Evolutionary conservation across 1,284 basidiomycete species (phyloP).

Genomic region (Sutorius eximius): DNA sequence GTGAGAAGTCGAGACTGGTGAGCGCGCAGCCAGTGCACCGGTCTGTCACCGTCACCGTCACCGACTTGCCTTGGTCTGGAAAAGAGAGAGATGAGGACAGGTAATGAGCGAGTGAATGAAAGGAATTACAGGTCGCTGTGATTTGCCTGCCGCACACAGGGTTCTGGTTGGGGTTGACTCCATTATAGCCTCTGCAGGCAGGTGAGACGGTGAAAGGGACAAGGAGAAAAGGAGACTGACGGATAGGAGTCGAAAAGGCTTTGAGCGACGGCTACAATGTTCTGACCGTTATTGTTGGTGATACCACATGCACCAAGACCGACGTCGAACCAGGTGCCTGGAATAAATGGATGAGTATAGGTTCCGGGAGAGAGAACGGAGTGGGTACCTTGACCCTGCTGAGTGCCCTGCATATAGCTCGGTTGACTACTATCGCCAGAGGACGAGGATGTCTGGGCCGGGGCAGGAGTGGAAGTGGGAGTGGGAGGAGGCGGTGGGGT

Average conservation of each 20-base stretch:
- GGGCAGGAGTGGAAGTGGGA: slow-evolving; percentile 15
- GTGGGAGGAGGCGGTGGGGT: slow-evolving; percentile 18
- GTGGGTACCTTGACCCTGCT: slow-evolving; percentile 50
- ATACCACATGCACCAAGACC: slow-evolving; percentile 74
- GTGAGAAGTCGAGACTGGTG: slow-evolving; percentile 60
- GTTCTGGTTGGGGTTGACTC: slow-evolving; percentile 61
- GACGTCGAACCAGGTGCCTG: slow-evolving; percentile 56
- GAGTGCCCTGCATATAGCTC: slow-evolving; percentile 45
- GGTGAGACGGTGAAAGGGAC: neutral
- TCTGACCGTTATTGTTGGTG: slow-evolving; percentile 51
- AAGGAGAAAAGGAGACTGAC: slow-evolving; percentile 41
- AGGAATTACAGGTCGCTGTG: slow-evolving; percentile 42
- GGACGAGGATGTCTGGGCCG: slow-evolving; percentile 17
- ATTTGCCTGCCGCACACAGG: slow-evolving; percentile 57
- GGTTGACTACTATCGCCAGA: slow-evolving; percentile 8
- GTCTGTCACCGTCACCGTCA: slow-evolving; percentile 56
- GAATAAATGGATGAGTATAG: slow-evolving; percentile 3
- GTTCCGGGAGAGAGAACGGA: neutral
- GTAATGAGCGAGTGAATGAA: neutral
- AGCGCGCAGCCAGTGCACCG: slow-evolving; percentile 56
- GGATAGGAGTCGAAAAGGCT: slow-evolving; percentile 60
- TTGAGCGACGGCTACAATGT: slow-evolving; percentile 62
- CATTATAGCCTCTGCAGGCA: slow-evolving; percentile 45
- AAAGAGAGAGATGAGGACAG: neutral
- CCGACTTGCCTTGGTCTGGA: slow-evolving; percentile 51